These are phyloP conservation scores for Leucoagaricus sp. DNA, from an alignment of 1,284 basidiomycete genomes.

Conservation along the genomic window DNA sequence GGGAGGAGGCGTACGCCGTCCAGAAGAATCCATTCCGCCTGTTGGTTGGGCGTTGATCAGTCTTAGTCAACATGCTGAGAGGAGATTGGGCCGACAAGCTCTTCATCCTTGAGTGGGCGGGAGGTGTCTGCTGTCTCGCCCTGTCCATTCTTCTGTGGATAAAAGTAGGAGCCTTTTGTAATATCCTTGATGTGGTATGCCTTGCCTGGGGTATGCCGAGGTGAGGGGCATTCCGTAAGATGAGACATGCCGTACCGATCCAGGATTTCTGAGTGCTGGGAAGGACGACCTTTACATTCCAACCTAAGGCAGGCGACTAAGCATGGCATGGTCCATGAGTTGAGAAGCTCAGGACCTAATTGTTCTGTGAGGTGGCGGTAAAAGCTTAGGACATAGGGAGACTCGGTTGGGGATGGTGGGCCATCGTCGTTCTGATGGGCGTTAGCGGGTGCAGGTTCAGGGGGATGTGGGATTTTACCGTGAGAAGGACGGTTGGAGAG, in stretches of 20 bases:
- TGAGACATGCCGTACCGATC: conserved; percentile 59
- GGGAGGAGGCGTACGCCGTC: conserved; percentile 63
- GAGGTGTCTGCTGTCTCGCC: conserved; percentile 68
- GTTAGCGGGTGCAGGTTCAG: conserved; percentile 11
- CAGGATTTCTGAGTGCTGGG: conserved; percentile 90
- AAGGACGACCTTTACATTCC: conserved; percentile 88
- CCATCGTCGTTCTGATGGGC: conserved; percentile 81
- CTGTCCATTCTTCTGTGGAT: conserved; percentile 74
- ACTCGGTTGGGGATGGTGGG: conserved; percentile 68
- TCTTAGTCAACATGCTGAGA: conserved; percentile 2
- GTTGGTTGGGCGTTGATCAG: conserved; percentile 4
- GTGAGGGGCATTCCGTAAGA: conserved; percentile 6
- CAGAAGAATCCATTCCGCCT: conserved; percentile 87
- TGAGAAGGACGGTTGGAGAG: conserved; percentile 51
- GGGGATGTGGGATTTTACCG: conserved; percentile 40
- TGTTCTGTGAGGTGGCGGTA: conserved; percentile 65
- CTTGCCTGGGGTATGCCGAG: conserved; percentile 53
- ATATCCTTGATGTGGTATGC: conserved; percentile 84
- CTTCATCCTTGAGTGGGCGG: conserved; percentile 71
- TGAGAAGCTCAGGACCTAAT: conserved; percentile 48
- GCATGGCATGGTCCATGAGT: background rate
- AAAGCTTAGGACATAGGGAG: conserved; percentile 84
- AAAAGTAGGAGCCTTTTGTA: conserved; percentile 78
- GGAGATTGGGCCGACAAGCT: conserved; percentile 44
- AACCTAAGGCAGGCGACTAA: conserved; percentile 48